Evolutionary conservation across 2,329 filamentous ascomycete genomes (phyloP), one percentile per base, ranked within the genome.

Genomic region (Aschersonia sp.): DNA sequence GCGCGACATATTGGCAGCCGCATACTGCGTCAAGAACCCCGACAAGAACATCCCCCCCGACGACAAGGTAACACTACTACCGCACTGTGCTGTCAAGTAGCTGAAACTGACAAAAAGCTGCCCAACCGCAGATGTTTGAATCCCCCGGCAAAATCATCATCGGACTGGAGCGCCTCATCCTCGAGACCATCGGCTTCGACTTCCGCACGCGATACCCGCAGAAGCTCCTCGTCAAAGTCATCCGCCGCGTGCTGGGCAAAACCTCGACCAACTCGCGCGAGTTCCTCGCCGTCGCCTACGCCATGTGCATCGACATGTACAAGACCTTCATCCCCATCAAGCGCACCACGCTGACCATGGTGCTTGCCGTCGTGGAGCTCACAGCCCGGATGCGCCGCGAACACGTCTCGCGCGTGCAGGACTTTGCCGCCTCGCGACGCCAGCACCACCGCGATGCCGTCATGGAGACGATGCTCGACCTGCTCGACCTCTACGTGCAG

Each of bases 311-410:
- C 47, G 92, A 98, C 65, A 71, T 95, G 44, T 95, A 96, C 67
- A 87, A 89, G 60, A 98, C 92, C 0, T 94, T 92, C 63, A 83
- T 88, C 1, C 89, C 89, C 6, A 73, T 97, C 50, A 97, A 97
- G 68, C 87, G 94, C 58, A 85, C 82, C 0, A 85, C 85, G 0
- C 79, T 84, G n/a, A 85, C 87, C 10, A 82, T 96, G 74, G 87
- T 85, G 1, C 77, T 94, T 57, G 84, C 84, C 7, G 79, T 87
- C 54, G 68, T 94, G 9, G 89, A 95, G 65, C 76, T 97, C 38
- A 83, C 89, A 1, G 78, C 82, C 0, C 75, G 85, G 30, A 65
- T 96, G 48, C 71, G 77, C 35, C 74, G 74, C 45, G 69, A 72
- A 40, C 73, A 78, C 43, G 56, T 78, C 5, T 71, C 75, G 5